Conservation (phyloP, 495 filamentous ascomycete genomes). For the Neurospora sp. region DNA sequence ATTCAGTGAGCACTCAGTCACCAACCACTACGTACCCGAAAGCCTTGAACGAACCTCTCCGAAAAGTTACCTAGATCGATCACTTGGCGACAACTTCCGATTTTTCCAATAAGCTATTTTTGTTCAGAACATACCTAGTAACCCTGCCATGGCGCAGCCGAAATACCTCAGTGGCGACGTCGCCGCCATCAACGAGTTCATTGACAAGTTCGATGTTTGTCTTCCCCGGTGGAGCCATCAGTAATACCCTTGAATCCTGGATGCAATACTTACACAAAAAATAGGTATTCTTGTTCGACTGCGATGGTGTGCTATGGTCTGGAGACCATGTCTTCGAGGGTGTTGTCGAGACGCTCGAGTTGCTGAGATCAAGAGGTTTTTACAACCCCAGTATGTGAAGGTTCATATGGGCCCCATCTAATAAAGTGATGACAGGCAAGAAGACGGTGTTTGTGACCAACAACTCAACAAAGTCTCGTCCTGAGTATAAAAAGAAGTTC, state of each 20-base stretch:
- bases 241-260: background rate
- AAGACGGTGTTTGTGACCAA: constrained; percentile 95
- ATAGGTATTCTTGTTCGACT: constrained; percentile 91
- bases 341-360: constrained; percentile 69
- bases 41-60: background rate
- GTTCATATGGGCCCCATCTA: constrained; percentile 2
- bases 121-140: background rate
- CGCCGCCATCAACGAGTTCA: constrained; percentile 63
- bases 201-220: constrained; percentile 86
- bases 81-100: background rate
- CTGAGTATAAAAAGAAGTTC: constrained; percentile 86
- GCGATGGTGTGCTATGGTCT: constrained; percentile 96
- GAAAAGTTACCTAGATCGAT: background rate
- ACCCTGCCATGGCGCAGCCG: constrained; percentile 29
- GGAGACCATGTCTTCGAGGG: constrained; percentile 81
- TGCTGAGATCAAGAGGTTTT: constrained; percentile 68
- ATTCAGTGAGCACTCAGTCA: background rate
- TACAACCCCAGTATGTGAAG: background rate
- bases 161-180: constrained; percentile 75
- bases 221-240: constrained; percentile 5
- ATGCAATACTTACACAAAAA: background rate
- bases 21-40: background rate
- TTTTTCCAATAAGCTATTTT: background rate
- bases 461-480: constrained; percentile 93
- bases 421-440: constrained; percentile 50